Percentiles rank a stretch among this genome's conserved stretches.
phyloP scores from a whole-genome alignment of 2,329 filamentous ascomycete genomes.

The Trichoderma lentiforme region DNA sequence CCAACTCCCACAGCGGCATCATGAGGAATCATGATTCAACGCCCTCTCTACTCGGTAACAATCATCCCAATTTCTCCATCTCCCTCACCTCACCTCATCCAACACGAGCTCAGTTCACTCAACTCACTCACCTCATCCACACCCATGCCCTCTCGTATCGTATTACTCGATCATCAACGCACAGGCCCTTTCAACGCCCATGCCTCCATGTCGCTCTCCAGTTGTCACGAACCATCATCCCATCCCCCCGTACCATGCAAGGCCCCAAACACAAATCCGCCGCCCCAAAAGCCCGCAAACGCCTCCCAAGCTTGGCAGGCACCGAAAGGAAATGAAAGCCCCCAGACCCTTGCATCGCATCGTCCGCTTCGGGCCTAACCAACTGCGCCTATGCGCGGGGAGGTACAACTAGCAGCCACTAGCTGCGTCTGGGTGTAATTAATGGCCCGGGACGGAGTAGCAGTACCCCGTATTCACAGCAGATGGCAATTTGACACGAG shows the following conservation, averaged over 20 bases:
- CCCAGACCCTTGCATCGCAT: slow-evolving; percentile 4
- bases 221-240: neutral
- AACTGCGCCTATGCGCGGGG: slow-evolving; percentile 3
- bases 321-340: slow-evolving; percentile 13
- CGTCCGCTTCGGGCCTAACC: slow-evolving; percentile 12
- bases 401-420: neutral
- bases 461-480: slow-evolving; percentile 11
- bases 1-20: neutral
- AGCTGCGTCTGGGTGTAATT: slow-evolving; percentile 5
- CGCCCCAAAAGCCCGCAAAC: neutral
- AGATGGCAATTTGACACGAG: neutral
- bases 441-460: neutral
- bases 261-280: neutral
- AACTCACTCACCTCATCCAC: neutral
- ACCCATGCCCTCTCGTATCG: neutral
- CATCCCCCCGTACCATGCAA: neutral
- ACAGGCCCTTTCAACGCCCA: neutral
- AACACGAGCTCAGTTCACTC: neutral
- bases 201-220: neutral
- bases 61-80: neutral
- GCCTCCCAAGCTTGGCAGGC: slow-evolving; percentile 10
- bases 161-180: neutral
- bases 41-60: neutral
- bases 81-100: neutral
- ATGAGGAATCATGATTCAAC: neutral